Conservation (phyloP, 345 rosid genomes). For the Aurinia saxatilis region DNA sequence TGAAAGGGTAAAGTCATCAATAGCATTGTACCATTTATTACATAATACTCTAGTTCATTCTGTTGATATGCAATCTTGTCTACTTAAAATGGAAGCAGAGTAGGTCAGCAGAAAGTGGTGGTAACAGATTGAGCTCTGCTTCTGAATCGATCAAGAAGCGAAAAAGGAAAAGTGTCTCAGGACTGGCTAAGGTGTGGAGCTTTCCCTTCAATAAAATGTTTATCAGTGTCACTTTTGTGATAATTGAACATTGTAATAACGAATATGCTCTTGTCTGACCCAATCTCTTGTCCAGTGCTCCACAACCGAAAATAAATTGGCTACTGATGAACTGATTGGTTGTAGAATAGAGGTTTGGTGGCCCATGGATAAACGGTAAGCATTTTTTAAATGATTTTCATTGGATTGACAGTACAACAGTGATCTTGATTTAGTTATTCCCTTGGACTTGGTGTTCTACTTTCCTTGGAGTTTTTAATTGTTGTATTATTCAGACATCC, state of each 20-base stretch:
- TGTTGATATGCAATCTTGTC: slow-evolving; percentile 1
- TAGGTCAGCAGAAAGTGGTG: slow-evolving; percentile 36
- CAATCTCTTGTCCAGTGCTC: slow-evolving; percentile 49
- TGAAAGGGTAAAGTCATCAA: slow-evolving; percentile 45
- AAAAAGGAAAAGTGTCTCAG: slow-evolving; percentile 65
- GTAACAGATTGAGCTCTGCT: slow-evolving; percentile 39
- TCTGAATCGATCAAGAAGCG: slow-evolving; percentile 57
- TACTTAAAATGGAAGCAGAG: slow-evolving; percentile 30
- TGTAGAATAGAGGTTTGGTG: slow-evolving; percentile 91
- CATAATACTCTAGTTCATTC: not conserved
- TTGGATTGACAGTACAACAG: slow-evolving; percentile 5
- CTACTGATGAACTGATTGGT: slow-evolving; percentile 71
- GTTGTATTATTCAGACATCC: not conserved
- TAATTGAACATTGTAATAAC: not conserved
- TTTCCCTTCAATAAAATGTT: not conserved
- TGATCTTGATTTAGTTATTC: not conserved
- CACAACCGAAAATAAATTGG: slow-evolving; percentile 42
- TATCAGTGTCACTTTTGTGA: slow-evolving; percentile 8
- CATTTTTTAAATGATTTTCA: not conserved
- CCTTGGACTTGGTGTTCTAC: not conserved
- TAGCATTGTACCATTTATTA: not conserved
- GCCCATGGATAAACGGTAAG: slow-evolving; percentile 99
- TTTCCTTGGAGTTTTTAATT: not conserved
- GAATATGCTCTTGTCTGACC: slow-evolving; percentile 7
- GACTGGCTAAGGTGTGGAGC: slow-evolving; percentile 63